Evolutionary conservation across 108 stramenopile species (phyloP).

Genomic region (Asterionellopsis glacialis): DNA sequence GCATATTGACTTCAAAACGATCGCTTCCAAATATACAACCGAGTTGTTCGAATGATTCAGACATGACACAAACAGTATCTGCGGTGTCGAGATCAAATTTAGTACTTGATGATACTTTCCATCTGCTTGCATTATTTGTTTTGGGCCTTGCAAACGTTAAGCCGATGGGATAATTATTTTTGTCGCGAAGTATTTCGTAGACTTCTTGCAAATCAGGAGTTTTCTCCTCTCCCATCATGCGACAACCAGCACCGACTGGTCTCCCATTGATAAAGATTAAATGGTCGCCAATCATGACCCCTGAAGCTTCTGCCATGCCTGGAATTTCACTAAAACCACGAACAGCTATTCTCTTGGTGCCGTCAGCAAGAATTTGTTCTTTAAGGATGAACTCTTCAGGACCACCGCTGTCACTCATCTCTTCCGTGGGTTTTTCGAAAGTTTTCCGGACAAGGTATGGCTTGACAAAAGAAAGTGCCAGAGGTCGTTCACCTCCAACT

Average conservation of each 20-base stretch:
- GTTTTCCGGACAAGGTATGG: constrained; percentile 46
- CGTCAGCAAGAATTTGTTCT: constrained; percentile 31
- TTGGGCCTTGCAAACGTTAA: constrained; percentile 81
- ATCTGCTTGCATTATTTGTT: constrained; percentile 15
- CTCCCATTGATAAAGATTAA: constrained; percentile 79
- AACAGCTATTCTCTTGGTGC: constrained; percentile 48
- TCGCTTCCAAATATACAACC: constrained; percentile 62
- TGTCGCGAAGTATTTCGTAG: constrained; percentile 42
- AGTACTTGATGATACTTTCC: constrained; percentile 14
- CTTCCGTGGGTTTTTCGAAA: constrained; percentile 36
- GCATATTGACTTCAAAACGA: constrained; percentile 19
- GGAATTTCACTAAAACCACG: constrained; percentile 62
- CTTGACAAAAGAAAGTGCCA: constrained; percentile 59
- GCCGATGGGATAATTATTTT: constrained; percentile 59
- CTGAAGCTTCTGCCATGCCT: constrained; percentile 61
- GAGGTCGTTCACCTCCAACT: constrained; percentile 51
- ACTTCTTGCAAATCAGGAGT: constrained; percentile 44
- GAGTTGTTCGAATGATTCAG: constrained; percentile 43
- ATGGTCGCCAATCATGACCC: constrained; percentile 79
- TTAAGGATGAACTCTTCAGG: constrained; percentile 63
- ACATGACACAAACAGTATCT: constrained; percentile 60
- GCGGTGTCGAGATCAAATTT: constrained; percentile 46
- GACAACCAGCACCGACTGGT: constrained; percentile 80
- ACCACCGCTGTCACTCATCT: constrained; percentile 40
- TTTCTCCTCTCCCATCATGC: constrained; percentile 41